Evolutionary conservation across 2,329 filamentous ascomycete species (phyloP), one percentile per base, ranked within the genome.

Genomic region (Clonostachys sp.): DNA sequence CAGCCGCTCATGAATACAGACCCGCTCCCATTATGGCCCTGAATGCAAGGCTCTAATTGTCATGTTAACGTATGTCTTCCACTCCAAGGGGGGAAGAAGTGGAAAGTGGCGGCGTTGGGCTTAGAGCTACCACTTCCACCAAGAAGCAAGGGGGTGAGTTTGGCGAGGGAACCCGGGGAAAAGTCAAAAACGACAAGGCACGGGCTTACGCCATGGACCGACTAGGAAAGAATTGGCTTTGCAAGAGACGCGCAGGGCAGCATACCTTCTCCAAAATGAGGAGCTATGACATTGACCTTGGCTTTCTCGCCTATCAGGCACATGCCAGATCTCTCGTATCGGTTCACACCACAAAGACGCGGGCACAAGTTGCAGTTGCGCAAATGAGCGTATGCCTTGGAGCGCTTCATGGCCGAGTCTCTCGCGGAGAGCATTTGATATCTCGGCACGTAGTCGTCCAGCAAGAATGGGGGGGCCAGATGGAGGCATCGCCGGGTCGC

Each of bases 201-300:
- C 24, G 24, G 24, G 24, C 24, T 10, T 10, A 10, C 24, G 24
- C 24, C 8, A 30, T 30, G 24, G 24, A 30, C 24, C 24, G 24
- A 30, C 24, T 30, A 30, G 24, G 24, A 30, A 30, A 30, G 24
- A 30, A 30, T 30, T 30, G 8, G 24, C 24, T 30, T 30, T 30
- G 24, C 8, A 30, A 30, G 24, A 30, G 24, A 30, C 24, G 24
- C 24, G 24, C 24, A 30, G 24, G 24, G 14, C 10, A 44, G 65
- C 71, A 54, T 52, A 78, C 76, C 81, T 73, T 92, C 88, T 41
- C 88, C 89, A 62, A 91, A 91, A 65, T 94, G 89, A 45, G 89
- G 89, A 49, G 88, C 89, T 54, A 95, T 89, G 8, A 88, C 87
- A 61, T 89, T 91, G 55, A 94, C 87, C 58, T 89, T 90, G 48